Percentiles rank a stretch among this genome's conserved stretches.
phyloP scores from a whole-genome alignment of 2,329 filamentous ascomycete species.

The Reticulascus tulasneorum region DNA sequence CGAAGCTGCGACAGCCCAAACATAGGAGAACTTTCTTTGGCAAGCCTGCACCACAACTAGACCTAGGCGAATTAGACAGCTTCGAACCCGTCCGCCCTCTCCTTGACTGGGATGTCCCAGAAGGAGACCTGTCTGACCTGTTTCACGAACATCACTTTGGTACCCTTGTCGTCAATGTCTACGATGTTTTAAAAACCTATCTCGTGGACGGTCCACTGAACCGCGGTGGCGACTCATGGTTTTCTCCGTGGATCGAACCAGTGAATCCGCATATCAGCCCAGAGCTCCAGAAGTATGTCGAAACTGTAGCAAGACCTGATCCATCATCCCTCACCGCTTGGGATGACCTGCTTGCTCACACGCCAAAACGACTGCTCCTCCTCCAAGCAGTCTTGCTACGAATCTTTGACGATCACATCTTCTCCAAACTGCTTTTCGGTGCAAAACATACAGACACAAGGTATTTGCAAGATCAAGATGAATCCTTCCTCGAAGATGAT shows the following conservation, averaged over 20 bases:
- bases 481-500: constrained; percentile 19
- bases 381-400: constrained; percentile 25
- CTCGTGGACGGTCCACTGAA: neutral
- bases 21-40: too few relatives aligned
- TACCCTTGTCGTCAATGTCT: constrained; percentile 18
- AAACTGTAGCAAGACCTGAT: constrained; percentile 23
- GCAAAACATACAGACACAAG: constrained; percentile 19
- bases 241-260: neutral
- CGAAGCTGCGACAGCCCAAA: too few relatives aligned
- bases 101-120: constrained; percentile 2
- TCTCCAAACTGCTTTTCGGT: constrained; percentile 27
- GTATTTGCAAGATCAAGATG: constrained; percentile 19
- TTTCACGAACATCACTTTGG: constrained; percentile 7
- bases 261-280: too few relatives aligned
- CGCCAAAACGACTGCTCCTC: constrained; percentile 18
- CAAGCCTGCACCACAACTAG: too few relatives aligned
- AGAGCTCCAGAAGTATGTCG: constrained; percentile 19
- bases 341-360: constrained; percentile 22
- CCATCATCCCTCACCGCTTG: constrained; percentile 17
- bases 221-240: neutral
- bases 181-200: constrained; percentile 13
- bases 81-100: constrained; percentile 6
- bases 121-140: constrained; percentile 1
- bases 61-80: constrained; percentile 1
- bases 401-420: constrained; percentile 21